Conservation (phyloP, 306 rosid species). For the Adenanthera pavonina region DNA sequence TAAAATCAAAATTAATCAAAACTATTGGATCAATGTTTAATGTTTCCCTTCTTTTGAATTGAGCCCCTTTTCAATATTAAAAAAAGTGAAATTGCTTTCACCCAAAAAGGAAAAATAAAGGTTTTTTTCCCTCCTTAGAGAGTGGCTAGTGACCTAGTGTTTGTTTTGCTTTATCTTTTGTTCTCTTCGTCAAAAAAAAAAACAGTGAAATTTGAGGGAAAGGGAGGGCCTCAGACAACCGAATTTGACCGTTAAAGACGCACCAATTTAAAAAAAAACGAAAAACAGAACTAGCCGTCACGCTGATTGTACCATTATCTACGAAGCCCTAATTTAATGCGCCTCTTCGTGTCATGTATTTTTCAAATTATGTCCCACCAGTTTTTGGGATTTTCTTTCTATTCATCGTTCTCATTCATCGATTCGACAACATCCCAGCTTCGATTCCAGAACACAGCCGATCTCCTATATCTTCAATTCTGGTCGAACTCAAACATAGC, state of each 20-base stretch:
- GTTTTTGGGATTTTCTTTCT: background rate
- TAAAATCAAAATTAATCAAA: no score
- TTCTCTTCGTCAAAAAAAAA: no score
- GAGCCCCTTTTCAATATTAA: no score
- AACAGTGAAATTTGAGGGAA: no score
- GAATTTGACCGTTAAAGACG: constrained; percentile 13
- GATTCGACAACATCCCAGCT: background rate
- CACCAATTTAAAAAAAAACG: background rate
- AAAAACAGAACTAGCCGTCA: constrained; percentile 13
- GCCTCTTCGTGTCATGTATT: background rate
- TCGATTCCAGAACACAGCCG: background rate
- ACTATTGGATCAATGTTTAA: no score
- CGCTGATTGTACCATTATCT: background rate
- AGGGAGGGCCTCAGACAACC: background rate
- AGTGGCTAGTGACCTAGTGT: no score
- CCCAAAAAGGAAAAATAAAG: no score
- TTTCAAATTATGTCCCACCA: background rate
- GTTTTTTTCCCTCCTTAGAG: no score
- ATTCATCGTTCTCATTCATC: background rate
- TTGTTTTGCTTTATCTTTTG: no score
- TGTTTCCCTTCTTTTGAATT: no score
- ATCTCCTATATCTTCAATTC: background rate
- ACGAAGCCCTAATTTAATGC: constrained; percentile 5
- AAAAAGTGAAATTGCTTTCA: background rate
- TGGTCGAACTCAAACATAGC: background rate